Percentiles rank a stretch among this genome's conserved stretches.
These are phyloP conservation scores for Fraxinus dipetala DNA, from an alignment of 305 asterid genomes.

Conservation along the genomic window DNA sequence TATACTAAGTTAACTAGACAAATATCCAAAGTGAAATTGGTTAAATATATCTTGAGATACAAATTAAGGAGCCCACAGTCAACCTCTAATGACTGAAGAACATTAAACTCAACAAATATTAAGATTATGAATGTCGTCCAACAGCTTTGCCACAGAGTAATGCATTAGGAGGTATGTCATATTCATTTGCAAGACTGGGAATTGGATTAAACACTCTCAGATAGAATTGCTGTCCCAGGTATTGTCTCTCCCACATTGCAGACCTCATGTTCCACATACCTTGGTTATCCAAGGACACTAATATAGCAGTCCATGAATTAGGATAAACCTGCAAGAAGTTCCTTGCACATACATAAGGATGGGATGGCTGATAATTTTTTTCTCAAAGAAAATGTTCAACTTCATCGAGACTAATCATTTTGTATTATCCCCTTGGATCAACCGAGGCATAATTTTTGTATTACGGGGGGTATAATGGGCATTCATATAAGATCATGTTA, in stretches of 20 bases:
- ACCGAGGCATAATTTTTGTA: background rate
- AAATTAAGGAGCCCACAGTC: conserved; percentile 32
- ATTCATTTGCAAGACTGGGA: conserved; percentile 58
- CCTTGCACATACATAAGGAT: background rate
- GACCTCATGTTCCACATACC: conserved; percentile 98
- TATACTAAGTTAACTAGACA: background rate
- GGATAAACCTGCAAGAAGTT: conserved; percentile 67
- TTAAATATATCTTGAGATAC: background rate
- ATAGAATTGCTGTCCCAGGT: conserved; percentile 84
- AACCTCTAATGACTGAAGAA: conserved; percentile 58
- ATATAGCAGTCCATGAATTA: conserved; percentile 69
- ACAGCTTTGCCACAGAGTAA: conserved; percentile 82
- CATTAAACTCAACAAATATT: background rate
- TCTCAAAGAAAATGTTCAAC: background rate
- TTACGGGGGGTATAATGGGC: background rate
- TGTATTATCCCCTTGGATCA: background rate
- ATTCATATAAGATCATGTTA: background rate
- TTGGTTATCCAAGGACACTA: conserved; percentile 86
- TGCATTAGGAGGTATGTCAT: conserved; percentile 62
- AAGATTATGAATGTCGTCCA: conserved; percentile 39
- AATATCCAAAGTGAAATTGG: background rate
- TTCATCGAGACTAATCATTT: background rate
- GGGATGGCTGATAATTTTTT: background rate
- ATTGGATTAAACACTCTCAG: conserved; percentile 65
- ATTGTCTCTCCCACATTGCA: conserved; percentile 83